A percentile compares a stretch with the other conserved stretches of the same genome.
Conservation (phyloP, 2,329 filamentous ascomycete species). For the Cyclaneusma minus region DNA sequence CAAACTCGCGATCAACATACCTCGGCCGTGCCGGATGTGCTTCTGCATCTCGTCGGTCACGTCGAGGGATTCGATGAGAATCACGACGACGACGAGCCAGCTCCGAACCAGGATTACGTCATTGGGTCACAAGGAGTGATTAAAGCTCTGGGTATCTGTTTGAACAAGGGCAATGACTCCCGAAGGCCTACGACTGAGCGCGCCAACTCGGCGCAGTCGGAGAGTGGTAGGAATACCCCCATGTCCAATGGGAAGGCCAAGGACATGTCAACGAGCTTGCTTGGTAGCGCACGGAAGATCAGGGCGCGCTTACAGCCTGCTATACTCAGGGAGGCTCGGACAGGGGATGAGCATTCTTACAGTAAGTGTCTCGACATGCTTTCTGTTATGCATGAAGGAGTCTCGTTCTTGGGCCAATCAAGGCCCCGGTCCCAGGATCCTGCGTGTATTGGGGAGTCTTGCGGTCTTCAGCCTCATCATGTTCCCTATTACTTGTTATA, state of each 20-base stretch:
- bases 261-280: constrained; percentile 83
- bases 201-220: constrained; percentile 12
- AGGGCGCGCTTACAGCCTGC: constrained; percentile 69
- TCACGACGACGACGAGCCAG: constrained; percentile 47
- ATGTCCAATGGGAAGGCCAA: constrained; percentile 51
- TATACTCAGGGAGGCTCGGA: constrained; percentile 56
- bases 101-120: constrained; percentile 86
- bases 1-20: constrained; percentile 20
- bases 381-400: constrained; percentile 1
- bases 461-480: too few relatives aligned
- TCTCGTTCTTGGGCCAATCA: not conserved
- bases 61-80: constrained; percentile 29
- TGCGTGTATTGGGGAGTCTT: not conserved
- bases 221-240: constrained; percentile 23
- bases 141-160: constrained; percentile 79
- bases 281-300: constrained; percentile 81
- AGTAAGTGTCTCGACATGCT: constrained; percentile 40
- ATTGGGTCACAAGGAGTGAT: constrained; percentile 92
- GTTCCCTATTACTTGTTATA: not conserved
- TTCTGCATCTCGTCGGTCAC: constrained; percentile 75
- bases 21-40: constrained; percentile 58
- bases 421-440: constrained; percentile 1
- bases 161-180: constrained; percentile 60
- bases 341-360: constrained; percentile 60
- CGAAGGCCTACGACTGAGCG: constrained; percentile 21